Conservation (phyloP, 2,329 filamentous ascomycete species). For the Juglanconis oblonga region DNA sequence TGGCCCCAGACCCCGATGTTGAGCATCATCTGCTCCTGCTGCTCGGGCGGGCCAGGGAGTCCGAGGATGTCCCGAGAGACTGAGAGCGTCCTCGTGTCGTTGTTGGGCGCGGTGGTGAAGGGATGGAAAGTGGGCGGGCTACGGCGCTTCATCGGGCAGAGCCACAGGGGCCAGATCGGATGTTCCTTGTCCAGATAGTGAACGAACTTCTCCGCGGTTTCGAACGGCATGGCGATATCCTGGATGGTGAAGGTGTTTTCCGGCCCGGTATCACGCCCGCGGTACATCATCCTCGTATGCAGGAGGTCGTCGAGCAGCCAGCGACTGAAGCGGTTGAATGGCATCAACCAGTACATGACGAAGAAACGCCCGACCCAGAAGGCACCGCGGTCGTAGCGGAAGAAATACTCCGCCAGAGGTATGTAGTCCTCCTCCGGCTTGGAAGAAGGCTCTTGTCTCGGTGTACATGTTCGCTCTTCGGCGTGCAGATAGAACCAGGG, state of each 20-base stretch:
- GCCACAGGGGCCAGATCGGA: conserved; percentile 59
- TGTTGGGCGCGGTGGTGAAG: conserved; percentile 34
- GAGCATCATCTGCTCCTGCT: conserved; percentile 42
- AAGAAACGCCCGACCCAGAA: conserved; percentile 70
- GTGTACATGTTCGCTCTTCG: conserved; percentile 38
- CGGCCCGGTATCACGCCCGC: conserved; percentile 65
- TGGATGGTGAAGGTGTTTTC: conserved; percentile 66
- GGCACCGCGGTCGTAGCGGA: conserved; percentile 71
- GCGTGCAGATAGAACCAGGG: conserved; percentile 78
- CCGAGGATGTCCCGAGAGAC: background rate
- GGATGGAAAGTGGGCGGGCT: conserved; percentile 54
- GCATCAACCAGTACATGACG: conserved; percentile 63
- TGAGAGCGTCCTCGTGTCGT: background rate
- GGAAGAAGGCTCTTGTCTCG: conserved; percentile 14
- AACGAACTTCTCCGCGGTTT: conserved; percentile 48
- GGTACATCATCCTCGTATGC: conserved; percentile 72
- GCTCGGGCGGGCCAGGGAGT: background rate
- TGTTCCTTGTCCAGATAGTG: conserved; percentile 50
- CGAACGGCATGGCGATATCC: conserved; percentile 60
- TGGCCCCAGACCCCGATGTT: conserved; percentile 77
- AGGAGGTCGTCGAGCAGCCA: conserved; percentile 71
- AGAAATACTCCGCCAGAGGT: conserved; percentile 69
- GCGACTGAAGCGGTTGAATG: conserved; percentile 63
- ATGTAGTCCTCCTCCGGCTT: conserved; percentile 48
- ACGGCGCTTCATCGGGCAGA: conserved; percentile 53